phyloP scores from a whole-genome alignment of 352 stramenopile species.

The Pythium pyrilobum region DNA sequence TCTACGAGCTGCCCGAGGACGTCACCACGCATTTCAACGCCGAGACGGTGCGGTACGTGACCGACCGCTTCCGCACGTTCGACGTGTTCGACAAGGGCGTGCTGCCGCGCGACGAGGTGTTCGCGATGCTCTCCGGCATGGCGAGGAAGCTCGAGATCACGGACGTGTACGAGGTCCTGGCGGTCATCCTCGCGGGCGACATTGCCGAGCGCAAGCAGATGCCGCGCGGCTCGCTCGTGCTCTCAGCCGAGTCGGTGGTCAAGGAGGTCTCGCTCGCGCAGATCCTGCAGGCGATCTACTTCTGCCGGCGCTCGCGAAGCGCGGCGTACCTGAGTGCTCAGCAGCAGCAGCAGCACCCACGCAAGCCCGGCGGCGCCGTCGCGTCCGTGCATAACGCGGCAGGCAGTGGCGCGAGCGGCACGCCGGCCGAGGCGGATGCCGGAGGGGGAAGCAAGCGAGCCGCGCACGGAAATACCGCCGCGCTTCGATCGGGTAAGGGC shows the following conservation, averaged over 20 bases:
- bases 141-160: slow-evolving; percentile 31
- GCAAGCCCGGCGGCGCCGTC: slow-evolving; percentile 11
- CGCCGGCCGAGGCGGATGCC: too few species aligned
- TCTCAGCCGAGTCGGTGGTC: slow-evolving; percentile 2
- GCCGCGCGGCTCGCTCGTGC: slow-evolving; percentile 15
- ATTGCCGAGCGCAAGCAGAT: slow-evolving; percentile 3
- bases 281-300: slow-evolving; percentile 24
- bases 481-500: too few species aligned
- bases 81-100: slow-evolving; percentile 35
- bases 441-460: too few species aligned
- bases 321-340: not conserved
- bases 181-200: slow-evolving; percentile 10
- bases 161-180: slow-evolving; percentile 36
- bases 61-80: slow-evolving; percentile 36
- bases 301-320: slow-evolving; percentile 7
- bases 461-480: too few species aligned
- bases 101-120: slow-evolving; percentile 33
- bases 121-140: slow-evolving; percentile 32
- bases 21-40: slow-evolving; percentile 24
- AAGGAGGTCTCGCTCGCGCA: slow-evolving; percentile 21
- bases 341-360: not conserved
- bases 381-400: not conserved
- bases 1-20: slow-evolving; percentile 28
- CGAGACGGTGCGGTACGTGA: slow-evolving; percentile 25
- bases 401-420: too few species aligned